Base-by-base conservation (phyloP, 352 stramenopile species). In the Phytopythium sindhum region DNA sequence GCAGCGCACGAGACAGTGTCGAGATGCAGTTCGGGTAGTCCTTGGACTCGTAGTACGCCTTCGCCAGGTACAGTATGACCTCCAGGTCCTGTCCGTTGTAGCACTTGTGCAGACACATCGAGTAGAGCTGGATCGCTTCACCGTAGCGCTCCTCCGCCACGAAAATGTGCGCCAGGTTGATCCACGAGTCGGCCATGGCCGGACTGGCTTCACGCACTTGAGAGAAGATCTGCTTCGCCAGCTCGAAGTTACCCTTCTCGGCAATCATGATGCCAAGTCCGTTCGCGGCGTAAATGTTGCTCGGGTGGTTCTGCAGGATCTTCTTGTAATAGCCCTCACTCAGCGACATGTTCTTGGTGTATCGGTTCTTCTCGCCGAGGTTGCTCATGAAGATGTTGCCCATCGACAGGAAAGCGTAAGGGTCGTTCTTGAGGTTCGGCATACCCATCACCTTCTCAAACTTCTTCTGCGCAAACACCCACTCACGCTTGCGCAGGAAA, bases 351-450 rank as follows among this genome's bases (percentile, higher is more conserved):
- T 99, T 97, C 75, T 98, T 98, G 26, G 88, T 92, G 81, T 99
- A 98, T 9, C 96, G 91, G 53, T 96, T 91, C 53, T 97, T 97
- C 45, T 97, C 93, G 33, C 96, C 91, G 10, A 99, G 78, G 72
- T 98, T 99, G 71, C 90, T 97, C 87, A 99, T 99, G 72, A 98
- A 99, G 63, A 99, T 98, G 63, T 99, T 99, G 51, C 96, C 97
- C 78, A 99, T 92, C 26, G 92, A 97, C 23, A 99, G 77, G 74
- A 98, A 97, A 12, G 97, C 94, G 77, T 99, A 99, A 28, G 95
- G 89, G 70, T 99, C 95, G 59, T 98, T 97, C 63, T 97, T 97
- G 37, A 98, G 72, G 64, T 95, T 96, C n/a, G 95, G 89, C 72
- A 98, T 97, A 33, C 93, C 89, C 80, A 99, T 98, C 21, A 96